Conservation (phyloP, 768 basidiomycete genomes). For the Mycena capillaripes region DNA sequence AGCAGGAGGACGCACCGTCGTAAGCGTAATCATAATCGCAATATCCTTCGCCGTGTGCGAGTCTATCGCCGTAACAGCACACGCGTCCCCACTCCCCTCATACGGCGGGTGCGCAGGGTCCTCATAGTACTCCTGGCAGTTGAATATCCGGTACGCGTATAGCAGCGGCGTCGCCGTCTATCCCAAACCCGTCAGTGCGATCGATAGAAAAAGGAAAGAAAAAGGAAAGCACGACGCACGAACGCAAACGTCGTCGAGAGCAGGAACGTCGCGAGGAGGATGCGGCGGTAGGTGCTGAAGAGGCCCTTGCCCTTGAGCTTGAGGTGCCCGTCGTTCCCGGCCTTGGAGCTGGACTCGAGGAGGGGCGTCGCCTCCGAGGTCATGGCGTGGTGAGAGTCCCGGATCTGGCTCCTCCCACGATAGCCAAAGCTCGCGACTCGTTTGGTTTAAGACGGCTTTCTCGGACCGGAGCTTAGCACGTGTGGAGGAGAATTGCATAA, state of each 20-base stretch:
- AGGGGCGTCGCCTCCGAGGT: constrained; percentile 19
- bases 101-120: constrained; percentile 30
- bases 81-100: constrained; percentile 30
- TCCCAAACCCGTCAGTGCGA: not conserved
- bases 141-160: constrained; percentile 33
- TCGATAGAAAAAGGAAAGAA: not conserved
- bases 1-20: constrained; percentile 27
- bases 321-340: not conserved
- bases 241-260: constrained; percentile 35
- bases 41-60: constrained; percentile 29
- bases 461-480: too few relatives aligned
- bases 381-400: not conserved
- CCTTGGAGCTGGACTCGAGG: too few relatives aligned
- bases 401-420: not conserved
- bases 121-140: constrained; percentile 34
- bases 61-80: constrained; percentile 28
- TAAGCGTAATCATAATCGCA: constrained; percentile 24
- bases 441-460: not conserved
- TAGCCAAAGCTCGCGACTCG: not conserved
- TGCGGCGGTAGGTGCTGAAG: constrained; percentile 33
- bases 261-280: constrained; percentile 33
- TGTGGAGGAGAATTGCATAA: too few relatives aligned
- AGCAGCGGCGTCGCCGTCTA: constrained; percentile 31
- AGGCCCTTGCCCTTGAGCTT: not conserved
- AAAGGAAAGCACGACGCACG: constrained; percentile 15